Evolutionary conservation across 164 flowering plant genomes (phyloP).

Genomic region (Tinospora cordifolia): DNA sequence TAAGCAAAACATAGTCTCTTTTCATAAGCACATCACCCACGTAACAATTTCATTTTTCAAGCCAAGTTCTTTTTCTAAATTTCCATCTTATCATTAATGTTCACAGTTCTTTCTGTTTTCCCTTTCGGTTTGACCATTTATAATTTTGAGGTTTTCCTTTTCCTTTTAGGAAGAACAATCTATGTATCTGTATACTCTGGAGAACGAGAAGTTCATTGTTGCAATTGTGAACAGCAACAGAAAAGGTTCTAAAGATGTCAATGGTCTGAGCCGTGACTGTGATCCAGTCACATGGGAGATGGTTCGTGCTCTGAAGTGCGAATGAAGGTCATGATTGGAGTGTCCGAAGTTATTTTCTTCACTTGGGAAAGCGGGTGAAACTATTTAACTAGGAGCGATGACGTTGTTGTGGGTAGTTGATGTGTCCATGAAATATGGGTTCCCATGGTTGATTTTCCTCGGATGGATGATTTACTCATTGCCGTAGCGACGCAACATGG

Average conservation of each 20-base stretch:
- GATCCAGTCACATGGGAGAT: constrained; percentile 57
- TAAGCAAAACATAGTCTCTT: too few species aligned
- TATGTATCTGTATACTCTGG: constrained; percentile 80
- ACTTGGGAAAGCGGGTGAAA: not conserved
- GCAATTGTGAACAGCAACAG: constrained; percentile 54
- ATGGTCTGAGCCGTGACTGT: constrained; percentile 18
- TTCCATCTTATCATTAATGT: not conserved
- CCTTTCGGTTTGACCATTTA: not conserved
- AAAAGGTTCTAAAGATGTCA: constrained; percentile 12
- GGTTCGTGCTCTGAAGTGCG: constrained; percentile 51
- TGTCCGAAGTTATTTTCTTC: not conserved
- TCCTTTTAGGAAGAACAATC: constrained; percentile 74
- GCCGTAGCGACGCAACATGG: too few species aligned
- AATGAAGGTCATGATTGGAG: constrained; percentile 3
- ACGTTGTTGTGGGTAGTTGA: not conserved
- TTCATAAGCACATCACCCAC: too few species aligned
- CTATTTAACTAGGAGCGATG: too few species aligned
- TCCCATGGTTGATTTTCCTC: too few species aligned
- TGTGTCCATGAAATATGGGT: too few species aligned
- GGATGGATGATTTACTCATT: too few species aligned
- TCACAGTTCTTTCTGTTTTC: not conserved
- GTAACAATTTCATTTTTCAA: too few species aligned
- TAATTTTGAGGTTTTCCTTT: not conserved
- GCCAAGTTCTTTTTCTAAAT: too few species aligned
- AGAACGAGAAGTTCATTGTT: constrained; percentile 62